Conservation (phyloP, 345 rosid species). For the Tarenaya hassleriana region DNA sequence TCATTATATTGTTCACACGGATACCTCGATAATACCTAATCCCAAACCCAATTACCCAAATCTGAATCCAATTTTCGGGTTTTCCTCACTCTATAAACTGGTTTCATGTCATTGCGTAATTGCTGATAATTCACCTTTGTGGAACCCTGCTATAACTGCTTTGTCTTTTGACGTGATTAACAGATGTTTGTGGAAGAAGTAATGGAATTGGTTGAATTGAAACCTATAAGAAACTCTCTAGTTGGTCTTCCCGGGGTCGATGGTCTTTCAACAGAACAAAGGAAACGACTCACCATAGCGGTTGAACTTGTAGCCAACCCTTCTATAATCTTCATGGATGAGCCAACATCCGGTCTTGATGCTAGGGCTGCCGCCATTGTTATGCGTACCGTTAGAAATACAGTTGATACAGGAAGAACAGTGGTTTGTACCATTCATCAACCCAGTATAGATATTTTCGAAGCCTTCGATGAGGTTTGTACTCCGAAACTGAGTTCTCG, state of each 20-base stretch:
- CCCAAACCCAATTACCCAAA: no score
- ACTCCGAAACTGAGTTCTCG: neutral
- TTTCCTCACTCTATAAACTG: no score
- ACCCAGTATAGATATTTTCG: conserved; percentile 90
- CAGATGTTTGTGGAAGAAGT: conserved; percentile 91
- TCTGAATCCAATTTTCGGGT: no score
- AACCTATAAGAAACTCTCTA: conserved; percentile 57
- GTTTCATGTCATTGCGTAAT: neutral
- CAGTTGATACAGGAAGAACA: conserved; percentile 95
- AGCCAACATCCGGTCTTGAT: conserved; percentile 93
- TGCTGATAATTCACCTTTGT: neutral
- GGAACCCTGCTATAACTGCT: neutral
- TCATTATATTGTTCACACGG: no score
- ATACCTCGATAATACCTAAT: no score
- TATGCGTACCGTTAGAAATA: conserved; percentile 90
- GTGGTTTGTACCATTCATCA: conserved; percentile 95
- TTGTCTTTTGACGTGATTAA: neutral
- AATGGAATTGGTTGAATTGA: conserved; percentile 88
- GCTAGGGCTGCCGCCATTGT: conserved; percentile 96
- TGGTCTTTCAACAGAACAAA: conserved; percentile 86
- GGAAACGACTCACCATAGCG: conserved; percentile 92
- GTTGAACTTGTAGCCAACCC: conserved; percentile 94
- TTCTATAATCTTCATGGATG: conserved; percentile 92
- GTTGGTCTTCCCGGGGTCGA: conserved; percentile 87
- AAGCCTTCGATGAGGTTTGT: conserved; percentile 80